Evolutionary conservation across 2,329 filamentous ascomycete genomes (phyloP).

Genomic region (Aspergillus transmontanensis): DNA sequence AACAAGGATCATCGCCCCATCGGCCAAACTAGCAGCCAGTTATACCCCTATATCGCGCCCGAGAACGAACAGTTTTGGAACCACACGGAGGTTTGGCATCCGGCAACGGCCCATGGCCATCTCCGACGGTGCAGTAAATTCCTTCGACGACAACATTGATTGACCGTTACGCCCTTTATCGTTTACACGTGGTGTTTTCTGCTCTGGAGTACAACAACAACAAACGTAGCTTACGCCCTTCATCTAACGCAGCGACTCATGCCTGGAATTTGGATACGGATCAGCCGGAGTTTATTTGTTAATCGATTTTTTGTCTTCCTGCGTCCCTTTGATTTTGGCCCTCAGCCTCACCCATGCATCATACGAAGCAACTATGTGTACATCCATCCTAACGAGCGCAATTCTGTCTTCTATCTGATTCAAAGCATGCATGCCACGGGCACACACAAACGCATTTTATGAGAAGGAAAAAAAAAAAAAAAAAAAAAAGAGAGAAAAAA

Average conservation of each 20-base stretch:
- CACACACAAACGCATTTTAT: slow-evolving; percentile 1
- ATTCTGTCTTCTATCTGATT: slow-evolving; percentile 5
- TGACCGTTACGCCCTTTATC: slow-evolving; percentile 20
- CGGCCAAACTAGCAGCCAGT: slow-evolving; percentile 38
- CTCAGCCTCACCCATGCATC: slow-evolving; percentile 2
- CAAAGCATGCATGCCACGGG: background rate
- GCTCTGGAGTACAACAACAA: slow-evolving; percentile 12
- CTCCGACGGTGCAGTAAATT: slow-evolving; percentile 28
- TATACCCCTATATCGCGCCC: slow-evolving; percentile 42
- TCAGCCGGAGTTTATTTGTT: slow-evolving; percentile 24
- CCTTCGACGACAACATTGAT: slow-evolving; percentile 35
- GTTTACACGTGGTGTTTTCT: slow-evolving; percentile 1
- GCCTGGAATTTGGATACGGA: slow-evolving; percentile 22
- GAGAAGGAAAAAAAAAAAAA: background rate
- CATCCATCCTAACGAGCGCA: slow-evolving; percentile 14
- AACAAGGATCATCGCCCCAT: slow-evolving; percentile 37
- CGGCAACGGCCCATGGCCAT: slow-evolving; percentile 31
- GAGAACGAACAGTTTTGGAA: slow-evolving; percentile 40
- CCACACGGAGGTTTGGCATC: slow-evolving; percentile 36
- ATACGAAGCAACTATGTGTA: slow-evolving; percentile 1
- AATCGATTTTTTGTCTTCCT: slow-evolving; percentile 2
- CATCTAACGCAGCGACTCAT: slow-evolving; percentile 29
- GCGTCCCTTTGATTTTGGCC: background rate
- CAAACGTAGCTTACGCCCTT: slow-evolving; percentile 16
- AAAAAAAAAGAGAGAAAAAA: background rate